A percentile compares a stretch with the other conserved stretches of the same genome.
Conservation (phyloP, 306 rosid genomes). For the Casuarina equisetifolia region DNA sequence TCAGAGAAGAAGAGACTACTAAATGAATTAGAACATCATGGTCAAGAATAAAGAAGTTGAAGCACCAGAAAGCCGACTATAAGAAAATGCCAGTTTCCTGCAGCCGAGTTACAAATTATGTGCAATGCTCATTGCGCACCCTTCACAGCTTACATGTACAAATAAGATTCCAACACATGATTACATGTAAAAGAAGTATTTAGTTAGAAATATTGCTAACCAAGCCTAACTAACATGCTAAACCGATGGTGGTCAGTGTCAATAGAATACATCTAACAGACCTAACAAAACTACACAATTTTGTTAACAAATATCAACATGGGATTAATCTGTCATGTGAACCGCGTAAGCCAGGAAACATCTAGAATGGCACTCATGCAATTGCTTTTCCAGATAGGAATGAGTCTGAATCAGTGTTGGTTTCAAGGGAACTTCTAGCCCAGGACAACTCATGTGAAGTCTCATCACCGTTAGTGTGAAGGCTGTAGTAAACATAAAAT, state of each 20-base stretch:
- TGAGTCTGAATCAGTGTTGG: background rate
- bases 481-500: slow-evolving; percentile 16
- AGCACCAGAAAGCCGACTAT: background rate
- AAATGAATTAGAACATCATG: background rate
- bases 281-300: slow-evolving; percentile 26
- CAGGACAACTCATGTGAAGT: slow-evolving; percentile 3
- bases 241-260: slow-evolving; percentile 18
- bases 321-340: slow-evolving; percentile 3
- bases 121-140: slow-evolving; percentile 13
- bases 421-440: slow-evolving; percentile 3
- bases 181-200: slow-evolving; percentile 23
- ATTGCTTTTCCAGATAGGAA: background rate
- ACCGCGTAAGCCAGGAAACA: slow-evolving; percentile 22
- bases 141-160: slow-evolving; percentile 32
- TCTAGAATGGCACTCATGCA: background rate
- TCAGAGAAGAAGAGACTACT: background rate
- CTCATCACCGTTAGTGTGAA: slow-evolving; percentile 2
- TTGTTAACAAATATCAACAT: slow-evolving; percentile 21
- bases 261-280: slow-evolving; percentile 19
- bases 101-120: slow-evolving; percentile 3
- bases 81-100: background rate
- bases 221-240: slow-evolving; percentile 20
- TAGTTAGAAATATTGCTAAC: slow-evolving; percentile 2
- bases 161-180: slow-evolving; percentile 22
- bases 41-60: background rate